phyloP scores from a whole-genome alignment of 805 yeast species.

The Barnettozyma populi region DNA sequence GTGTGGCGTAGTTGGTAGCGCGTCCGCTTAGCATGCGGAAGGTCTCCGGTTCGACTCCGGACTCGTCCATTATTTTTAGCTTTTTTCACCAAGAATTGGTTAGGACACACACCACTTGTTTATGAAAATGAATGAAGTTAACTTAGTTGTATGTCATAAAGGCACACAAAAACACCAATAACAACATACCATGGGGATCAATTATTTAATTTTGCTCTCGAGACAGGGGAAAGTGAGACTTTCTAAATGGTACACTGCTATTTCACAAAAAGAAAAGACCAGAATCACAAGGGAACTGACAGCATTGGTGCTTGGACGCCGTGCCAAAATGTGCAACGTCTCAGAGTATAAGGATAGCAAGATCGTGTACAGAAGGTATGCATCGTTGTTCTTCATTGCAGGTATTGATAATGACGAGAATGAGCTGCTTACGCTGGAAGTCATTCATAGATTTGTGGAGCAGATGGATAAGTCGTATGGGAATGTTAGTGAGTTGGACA shows the following conservation, averaged over 20 bases:
- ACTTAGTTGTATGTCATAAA: not conserved
- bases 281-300: constrained; percentile 82
- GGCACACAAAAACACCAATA: not conserved
- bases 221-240: constrained; percentile 94
- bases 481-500: constrained; percentile 93
- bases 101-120: not conserved
- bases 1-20: constrained; percentile 83
- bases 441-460: constrained; percentile 90
- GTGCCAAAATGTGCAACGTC: constrained; percentile 78
- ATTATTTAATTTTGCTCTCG: constrained; percentile 75
- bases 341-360: constrained; percentile 48
- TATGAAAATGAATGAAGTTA: too few species aligned
- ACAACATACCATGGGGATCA: constrained; percentile 53
- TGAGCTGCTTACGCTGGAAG: constrained; percentile 79
- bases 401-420: constrained; percentile 83
- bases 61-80: constrained; percentile 46
- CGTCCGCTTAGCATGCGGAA: constrained; percentile 77
- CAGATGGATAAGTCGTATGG: constrained; percentile 95
- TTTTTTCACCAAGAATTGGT: not conserved
- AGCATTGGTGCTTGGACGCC: constrained; percentile 75
- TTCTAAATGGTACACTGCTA: constrained; percentile 87
- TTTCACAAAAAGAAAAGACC: constrained; percentile 78
- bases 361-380: constrained; percentile 87
- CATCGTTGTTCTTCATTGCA: constrained; percentile 84
- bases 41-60: constrained; percentile 78